phyloP scores from a whole-genome alignment of 1,284 basidiomycete species.

The Heterobasidion parviporum region DNA sequence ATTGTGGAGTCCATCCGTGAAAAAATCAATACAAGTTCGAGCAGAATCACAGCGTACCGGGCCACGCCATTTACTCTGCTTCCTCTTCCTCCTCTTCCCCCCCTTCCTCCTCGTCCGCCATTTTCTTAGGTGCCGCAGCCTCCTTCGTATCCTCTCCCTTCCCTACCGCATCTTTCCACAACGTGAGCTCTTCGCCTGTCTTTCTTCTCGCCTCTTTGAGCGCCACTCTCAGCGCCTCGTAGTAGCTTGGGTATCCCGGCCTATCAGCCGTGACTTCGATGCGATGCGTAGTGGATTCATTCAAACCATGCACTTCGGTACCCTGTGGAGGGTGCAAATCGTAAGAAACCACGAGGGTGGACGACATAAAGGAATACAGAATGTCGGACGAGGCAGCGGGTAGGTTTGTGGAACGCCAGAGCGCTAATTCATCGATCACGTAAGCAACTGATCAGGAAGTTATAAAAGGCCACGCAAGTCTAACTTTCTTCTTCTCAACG shows the following conservation, averaged over 20 bases:
- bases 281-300: no score
- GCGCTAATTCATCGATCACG: no score
- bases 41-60: background rate
- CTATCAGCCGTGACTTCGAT: no score
- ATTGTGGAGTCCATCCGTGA: background rate
- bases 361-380: no score
- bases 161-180: conserved; percentile 63
- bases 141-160: conserved; percentile 43
- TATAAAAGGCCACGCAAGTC: no score
- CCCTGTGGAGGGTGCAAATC: no score
- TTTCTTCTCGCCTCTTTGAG: conserved; percentile 41
- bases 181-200: conserved; percentile 56
- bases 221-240: conserved; percentile 38
- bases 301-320: no score
- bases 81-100: conserved; percentile 16
- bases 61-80: background rate
- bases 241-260: conserved; percentile 32
- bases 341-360: no score
- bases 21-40: background rate
- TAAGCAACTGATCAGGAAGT: no score
- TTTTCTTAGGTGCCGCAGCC: conserved; percentile 23
- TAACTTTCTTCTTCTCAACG: conserved; percentile 18
- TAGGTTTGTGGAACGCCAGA: no score
- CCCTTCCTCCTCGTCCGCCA: conserved; percentile 28
- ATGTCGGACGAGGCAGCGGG: no score